Conservation (phyloP, 371 early-diverging fungal genomes). For the Mucor lusitanicus region DNA sequence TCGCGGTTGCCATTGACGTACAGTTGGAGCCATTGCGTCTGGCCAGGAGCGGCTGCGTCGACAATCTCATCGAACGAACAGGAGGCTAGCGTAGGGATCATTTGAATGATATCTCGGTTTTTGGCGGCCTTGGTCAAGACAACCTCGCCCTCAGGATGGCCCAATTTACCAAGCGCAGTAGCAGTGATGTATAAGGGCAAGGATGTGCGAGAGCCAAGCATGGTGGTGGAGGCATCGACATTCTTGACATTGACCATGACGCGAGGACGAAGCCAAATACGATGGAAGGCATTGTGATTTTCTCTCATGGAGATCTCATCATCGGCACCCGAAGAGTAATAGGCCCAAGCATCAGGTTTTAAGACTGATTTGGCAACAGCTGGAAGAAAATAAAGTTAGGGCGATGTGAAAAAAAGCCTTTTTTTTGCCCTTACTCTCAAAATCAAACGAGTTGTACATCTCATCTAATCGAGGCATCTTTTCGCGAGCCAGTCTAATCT, state of each 20-base stretch:
- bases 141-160: constrained; percentile 78
- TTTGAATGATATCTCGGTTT: constrained; percentile 53
- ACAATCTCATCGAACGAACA: constrained; percentile 71
- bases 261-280: constrained; percentile 78
- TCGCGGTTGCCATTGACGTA: constrained; percentile 86
- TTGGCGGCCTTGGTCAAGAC: constrained; percentile 68
- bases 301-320: constrained; percentile 84
- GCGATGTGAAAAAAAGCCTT: not conserved
- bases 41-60: constrained; percentile 40
- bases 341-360: constrained; percentile 79
- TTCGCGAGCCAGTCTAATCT: constrained; percentile 37
- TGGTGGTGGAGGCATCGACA: constrained; percentile 61
- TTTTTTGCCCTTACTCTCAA: constrained; percentile 56
- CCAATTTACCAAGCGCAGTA: constrained; percentile 71
- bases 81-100: constrained; percentile 77
- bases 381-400: constrained; percentile 14
- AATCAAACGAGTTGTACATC: constrained; percentile 75
- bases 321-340: constrained; percentile 82
- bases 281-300: constrained; percentile 76
- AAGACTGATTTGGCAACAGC: constrained; percentile 62
- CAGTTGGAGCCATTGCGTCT: constrained; percentile 83
- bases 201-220: constrained; percentile 61
- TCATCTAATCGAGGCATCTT: constrained; percentile 59
- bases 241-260: constrained; percentile 76
- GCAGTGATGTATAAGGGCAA: constrained; percentile 61